Base-by-base conservation (phyloP, 352 stramenopile genomes). In the Phytophthora pinifolia region DNA sequence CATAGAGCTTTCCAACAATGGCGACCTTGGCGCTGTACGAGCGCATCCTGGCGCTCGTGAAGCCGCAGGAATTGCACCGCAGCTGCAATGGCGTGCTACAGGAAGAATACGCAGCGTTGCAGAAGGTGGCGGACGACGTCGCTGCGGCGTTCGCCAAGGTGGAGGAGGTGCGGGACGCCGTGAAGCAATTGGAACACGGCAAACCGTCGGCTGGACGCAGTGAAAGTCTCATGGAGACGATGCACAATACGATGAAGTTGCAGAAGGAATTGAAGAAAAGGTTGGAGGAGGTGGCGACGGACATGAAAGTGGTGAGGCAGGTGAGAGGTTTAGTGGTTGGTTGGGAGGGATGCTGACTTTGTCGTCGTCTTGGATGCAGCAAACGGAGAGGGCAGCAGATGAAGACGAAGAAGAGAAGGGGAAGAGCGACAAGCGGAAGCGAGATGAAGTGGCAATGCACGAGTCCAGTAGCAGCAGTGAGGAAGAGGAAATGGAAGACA, bases 91-190 rank as follows among this genome's bases (percentile, higher is more conserved):
- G n/a, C 4, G 36, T 72, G 1, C 29, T 72, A 0, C 9, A 36
- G 12, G 46, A 69, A 9, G 59, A 72, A 15, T 47, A 46, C 7
- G 27, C 20, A 5, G 20, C 25, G 15, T 4, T 72, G 4, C 15
- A 35, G 9, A n/a, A 31, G 17, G 37, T 46, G 4, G 13, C 63
- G 10, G 45, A 46, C 22, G 42, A 59, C 14, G 17, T 59, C 2
- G 9, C 38, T 0, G 46, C 54, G 10, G 17, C 48, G 1, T 64
- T 54, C 25, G 32, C 46, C 39, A 62, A 66, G 30, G 31, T 67
- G 43, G 36, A 46, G 38, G 59, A 73, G 53, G 45, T 73, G 25
- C 54, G 65, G 12, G 59, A 73, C 20, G 65, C 59, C 0, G 65
- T 70, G 30, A 55, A 54, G 6, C 48, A 70, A 31, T 20, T 70